These are phyloP conservation scores for Xylariaceae sp. DNA, from an alignment of 2,329 filamentous ascomycete species.

Conservation along the genomic window DNA sequence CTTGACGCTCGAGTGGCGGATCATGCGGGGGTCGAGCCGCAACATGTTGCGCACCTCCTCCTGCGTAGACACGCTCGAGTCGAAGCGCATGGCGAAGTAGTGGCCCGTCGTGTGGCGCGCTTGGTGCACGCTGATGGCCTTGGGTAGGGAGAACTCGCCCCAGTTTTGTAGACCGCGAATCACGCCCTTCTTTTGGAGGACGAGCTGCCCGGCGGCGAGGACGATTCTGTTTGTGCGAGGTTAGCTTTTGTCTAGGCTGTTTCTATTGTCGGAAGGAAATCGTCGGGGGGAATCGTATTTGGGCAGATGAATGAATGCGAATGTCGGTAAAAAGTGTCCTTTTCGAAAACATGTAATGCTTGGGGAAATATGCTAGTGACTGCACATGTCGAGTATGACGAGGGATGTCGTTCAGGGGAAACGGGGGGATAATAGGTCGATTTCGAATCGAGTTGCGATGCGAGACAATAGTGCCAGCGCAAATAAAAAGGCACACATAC, in stretches of 20 bases:
- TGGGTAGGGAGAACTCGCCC: constrained; percentile 89
- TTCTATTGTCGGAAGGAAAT: too few species aligned
- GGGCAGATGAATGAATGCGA: neutral
- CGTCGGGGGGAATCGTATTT: neutral
- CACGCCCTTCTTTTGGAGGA: constrained; percentile 85
- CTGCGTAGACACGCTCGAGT: constrained; percentile 76
- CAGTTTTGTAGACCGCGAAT: constrained; percentile 94
- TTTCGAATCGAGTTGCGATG: neutral
- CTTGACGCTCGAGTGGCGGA: constrained; percentile 86
- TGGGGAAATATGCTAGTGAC: too few species aligned
- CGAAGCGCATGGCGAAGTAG: constrained; percentile 98
- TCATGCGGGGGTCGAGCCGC: constrained; percentile 86
- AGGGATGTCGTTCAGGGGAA: neutral
- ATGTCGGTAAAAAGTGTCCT: too few species aligned
- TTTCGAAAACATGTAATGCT: too few species aligned
- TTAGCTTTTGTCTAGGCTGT: neutral
- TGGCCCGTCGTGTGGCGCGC: constrained; percentile 84
- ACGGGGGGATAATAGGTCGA: neutral
- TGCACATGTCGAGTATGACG: neutral
- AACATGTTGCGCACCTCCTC: constrained; percentile 77
- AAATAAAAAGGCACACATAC: constrained; percentile 60
- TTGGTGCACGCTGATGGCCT: constrained; percentile 80
- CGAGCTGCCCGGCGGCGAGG: constrained; percentile 79
- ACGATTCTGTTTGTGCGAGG: constrained; percentile 70
- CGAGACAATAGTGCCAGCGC: neutral